Conservation (phyloP, 2,329 filamentous ascomycete species). For the Cercospora sesami region DNA sequence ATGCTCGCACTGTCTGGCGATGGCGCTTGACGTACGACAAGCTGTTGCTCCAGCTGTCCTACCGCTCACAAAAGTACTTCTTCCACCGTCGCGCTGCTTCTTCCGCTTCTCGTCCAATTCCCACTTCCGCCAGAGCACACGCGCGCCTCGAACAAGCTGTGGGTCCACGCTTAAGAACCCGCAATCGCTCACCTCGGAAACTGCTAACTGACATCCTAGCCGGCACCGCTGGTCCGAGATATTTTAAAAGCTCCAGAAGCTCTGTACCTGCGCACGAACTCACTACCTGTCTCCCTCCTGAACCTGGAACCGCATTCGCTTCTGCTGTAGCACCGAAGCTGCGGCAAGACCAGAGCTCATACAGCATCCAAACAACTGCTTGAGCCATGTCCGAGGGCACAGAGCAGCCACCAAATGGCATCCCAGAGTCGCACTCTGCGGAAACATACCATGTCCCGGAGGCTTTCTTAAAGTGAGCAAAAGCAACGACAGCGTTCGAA, state of each 20-base stretch:
- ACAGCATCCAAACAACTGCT: background rate
- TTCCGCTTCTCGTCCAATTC: background rate
- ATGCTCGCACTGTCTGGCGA: conserved; percentile 12
- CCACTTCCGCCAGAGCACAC: background rate
- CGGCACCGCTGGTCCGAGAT: conserved; percentile 19
- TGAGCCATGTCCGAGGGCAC: conserved; percentile 30
- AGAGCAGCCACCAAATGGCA: conserved; percentile 25
- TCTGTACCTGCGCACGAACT: conserved; percentile 12
- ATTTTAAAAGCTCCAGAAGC: conserved; percentile 11
- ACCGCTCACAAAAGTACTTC: background rate
- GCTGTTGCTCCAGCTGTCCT: background rate
- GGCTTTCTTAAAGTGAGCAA: conserved; percentile 45
- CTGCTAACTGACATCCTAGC: conserved; percentile 14
- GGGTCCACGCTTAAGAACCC: conserved; percentile 14
- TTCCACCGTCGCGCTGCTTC: conserved; percentile 2
- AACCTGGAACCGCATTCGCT: background rate
- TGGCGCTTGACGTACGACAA: conserved; percentile 17
- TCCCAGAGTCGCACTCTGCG: conserved; percentile 33
- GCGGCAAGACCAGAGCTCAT: conserved; percentile 8
- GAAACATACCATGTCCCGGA: conserved; percentile 34
- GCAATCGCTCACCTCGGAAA: conserved; percentile 14
- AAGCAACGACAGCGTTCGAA: background rate
- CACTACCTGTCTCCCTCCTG: background rate
- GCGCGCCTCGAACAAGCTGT: conserved; percentile 1
- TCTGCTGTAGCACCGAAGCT: conserved; percentile 10